phyloP scores from a whole-genome alignment of 2,329 filamentous ascomycete genomes.

The Fusarium sp. region DNA sequence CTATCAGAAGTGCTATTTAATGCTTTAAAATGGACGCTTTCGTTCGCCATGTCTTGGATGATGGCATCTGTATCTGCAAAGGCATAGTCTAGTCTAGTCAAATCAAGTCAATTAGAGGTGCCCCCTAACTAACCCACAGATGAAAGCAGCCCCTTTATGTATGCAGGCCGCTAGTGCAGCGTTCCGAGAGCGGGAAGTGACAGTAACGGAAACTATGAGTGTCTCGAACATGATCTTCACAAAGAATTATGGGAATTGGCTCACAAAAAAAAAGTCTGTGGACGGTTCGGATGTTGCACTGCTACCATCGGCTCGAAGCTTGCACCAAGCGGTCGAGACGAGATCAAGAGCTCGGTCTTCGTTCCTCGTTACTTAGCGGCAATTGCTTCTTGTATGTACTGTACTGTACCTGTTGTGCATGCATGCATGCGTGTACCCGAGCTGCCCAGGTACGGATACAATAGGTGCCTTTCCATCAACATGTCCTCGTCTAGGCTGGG shows the following conservation, averaged over 20 bases:
- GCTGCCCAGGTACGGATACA: not conserved
- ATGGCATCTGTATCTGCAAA: not conserved
- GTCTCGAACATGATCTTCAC: conserved; percentile 15
- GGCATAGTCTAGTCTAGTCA: not conserved
- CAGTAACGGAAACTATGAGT: conserved; percentile 35
- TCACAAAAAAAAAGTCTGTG: conserved; percentile 25
- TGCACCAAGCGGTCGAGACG: conserved; percentile 30
- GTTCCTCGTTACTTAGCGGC: conserved; percentile 8
- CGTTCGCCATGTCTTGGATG: not conserved
- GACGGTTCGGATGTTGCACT: conserved; percentile 18
- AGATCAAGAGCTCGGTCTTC: conserved; percentile 24
- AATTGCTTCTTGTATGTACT: not conserved
- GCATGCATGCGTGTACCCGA: not conserved
- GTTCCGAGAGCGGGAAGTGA: conserved; percentile 41
- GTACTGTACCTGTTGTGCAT: not conserved
- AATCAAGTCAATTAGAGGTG: conserved; percentile 1
- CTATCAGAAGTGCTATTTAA: not conserved
- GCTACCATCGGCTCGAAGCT: conserved; percentile 31
- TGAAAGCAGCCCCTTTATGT: conserved; percentile 33
- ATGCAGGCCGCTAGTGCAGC: conserved; percentile 41
- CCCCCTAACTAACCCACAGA: conserved; percentile 5
- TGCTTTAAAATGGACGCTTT: conserved; percentile 8
- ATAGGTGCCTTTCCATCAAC: conserved; percentile 3
- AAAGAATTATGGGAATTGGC: conserved; percentile 19
- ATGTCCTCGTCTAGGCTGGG: conserved; percentile 8